Percentiles rank a stretch among this genome's conserved stretches.
Conservation (phyloP, 2,329 filamentous ascomycete species). For the Cordyceps pruinosa region DNA sequence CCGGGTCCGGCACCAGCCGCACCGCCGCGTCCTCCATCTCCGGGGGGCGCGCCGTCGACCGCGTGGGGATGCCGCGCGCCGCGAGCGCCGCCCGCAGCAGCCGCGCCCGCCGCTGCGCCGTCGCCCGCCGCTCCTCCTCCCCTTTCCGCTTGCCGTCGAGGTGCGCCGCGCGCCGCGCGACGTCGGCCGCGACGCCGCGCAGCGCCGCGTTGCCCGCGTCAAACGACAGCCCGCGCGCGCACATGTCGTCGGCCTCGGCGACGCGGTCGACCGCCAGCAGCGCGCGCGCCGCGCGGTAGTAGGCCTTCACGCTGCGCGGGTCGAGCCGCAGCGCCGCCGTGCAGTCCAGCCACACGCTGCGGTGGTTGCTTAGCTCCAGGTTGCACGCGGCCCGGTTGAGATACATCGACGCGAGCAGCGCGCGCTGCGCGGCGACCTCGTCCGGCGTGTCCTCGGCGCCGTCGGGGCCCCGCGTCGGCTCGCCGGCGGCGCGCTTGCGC, state of each 20-base stretch:
- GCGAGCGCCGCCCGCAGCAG: conserved; percentile 60
- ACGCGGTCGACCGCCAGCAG: conserved; percentile 73
- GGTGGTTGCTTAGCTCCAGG: conserved; percentile 81
- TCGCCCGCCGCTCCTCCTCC: conserved; percentile 50
- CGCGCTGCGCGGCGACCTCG: conserved; percentile 52
- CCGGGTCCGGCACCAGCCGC: conserved; percentile 61
- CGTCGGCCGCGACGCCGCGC: conserved; percentile 52
- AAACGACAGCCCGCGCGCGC: conserved; percentile 63
- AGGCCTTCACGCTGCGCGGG: conserved; percentile 77
- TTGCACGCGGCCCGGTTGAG: conserved; percentile 88
- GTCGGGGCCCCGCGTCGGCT: conserved; percentile 24
- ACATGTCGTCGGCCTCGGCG: conserved; percentile 73
- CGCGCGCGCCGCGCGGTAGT: conserved; percentile 76
- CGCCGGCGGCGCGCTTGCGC: conserved; percentile 40
- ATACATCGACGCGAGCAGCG: conserved; percentile 68
- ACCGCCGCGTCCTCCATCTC: conserved; percentile 82
- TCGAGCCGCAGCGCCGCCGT: conserved; percentile 73
- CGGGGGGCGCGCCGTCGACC: conserved; percentile 63
- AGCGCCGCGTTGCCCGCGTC: conserved; percentile 66
- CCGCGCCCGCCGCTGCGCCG: conserved; percentile 46
- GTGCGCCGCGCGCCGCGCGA: conserved; percentile 49
- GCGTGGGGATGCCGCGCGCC: conserved; percentile 62
- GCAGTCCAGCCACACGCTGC: conserved; percentile 79
- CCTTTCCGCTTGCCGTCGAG: conserved; percentile 48
- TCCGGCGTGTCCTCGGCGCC: conserved; percentile 39